A percentile compares a stretch with the other conserved stretches of the same genome.
These are phyloP conservation scores for Suhomyces faveliae DNA, from an alignment of 805 yeast genomes.

Conservation along the genomic window DNA sequence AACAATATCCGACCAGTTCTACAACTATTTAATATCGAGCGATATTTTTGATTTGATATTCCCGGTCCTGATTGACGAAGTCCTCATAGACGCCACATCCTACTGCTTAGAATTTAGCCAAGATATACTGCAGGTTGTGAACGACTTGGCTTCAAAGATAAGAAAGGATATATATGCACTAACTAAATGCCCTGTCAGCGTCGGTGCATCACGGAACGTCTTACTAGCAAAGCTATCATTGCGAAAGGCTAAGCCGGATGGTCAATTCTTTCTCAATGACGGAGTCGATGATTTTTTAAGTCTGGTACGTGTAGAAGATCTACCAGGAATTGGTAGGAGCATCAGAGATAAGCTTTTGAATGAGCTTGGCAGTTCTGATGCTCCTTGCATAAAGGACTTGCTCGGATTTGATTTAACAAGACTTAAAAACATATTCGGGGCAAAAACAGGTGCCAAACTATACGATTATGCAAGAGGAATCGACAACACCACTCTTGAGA, in stretches of 20 bases:
- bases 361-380: slow-evolving; percentile 20
- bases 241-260: slow-evolving; percentile 77
- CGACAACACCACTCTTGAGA: slow-evolving; percentile 60
- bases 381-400: slow-evolving; percentile 40
- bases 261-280: slow-evolving; percentile 42
- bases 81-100: slow-evolving; percentile 62
- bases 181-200: slow-evolving; percentile 69
- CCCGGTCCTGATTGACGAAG: slow-evolving; percentile 93
- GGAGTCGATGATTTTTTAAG: slow-evolving; percentile 32
- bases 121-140: slow-evolving; percentile 10
- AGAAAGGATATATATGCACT: slow-evolving; percentile 38
- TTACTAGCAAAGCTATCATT: slow-evolving; percentile 75
- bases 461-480: slow-evolving; percentile 61
- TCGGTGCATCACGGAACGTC: slow-evolving; percentile 76
- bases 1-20: slow-evolving; percentile 59
- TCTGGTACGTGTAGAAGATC: slow-evolving; percentile 31
- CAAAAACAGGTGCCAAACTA: slow-evolving; percentile 66
- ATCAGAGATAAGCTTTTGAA: slow-evolving; percentile 46
- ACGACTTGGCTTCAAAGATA: slow-evolving; percentile 31
- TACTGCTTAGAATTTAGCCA: slow-evolving; percentile 15
- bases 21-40: slow-evolving; percentile 50
- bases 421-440: slow-evolving; percentile 57
- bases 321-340: slow-evolving; percentile 66
- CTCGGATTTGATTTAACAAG: slow-evolving; percentile 28
- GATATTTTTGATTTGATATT: slow-evolving; percentile 50